Percentiles rank a stretch among this genome's conserved stretches.
phyloP scores from a whole-genome alignment of 345 rosid genomes.

The Pistacia vera region DNA sequence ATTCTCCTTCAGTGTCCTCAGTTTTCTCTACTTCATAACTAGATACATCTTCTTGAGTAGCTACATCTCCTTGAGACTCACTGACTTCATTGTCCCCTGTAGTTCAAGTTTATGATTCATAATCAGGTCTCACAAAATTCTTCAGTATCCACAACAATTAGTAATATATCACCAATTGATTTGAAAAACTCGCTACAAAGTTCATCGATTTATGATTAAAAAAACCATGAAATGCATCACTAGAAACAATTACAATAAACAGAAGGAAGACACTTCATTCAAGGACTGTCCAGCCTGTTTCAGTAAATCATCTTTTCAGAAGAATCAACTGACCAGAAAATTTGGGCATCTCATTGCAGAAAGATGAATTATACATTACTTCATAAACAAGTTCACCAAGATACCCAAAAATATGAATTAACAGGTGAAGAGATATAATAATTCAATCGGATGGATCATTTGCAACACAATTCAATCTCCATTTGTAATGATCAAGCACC shows the following conservation, averaged over 20 bases:
- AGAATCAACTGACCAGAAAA: not conserved
- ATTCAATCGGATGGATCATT: too few relatives aligned
- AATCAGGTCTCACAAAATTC: conserved; percentile 9
- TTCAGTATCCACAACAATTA: conserved; percentile 1
- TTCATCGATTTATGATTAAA: not conserved
- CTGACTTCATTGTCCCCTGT: conserved; percentile 39
- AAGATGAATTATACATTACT: too few relatives aligned
- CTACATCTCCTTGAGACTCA: conserved; percentile 27
- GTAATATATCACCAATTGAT: not conserved
- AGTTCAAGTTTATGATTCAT: conserved; percentile 8
- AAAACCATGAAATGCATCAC: not conserved
- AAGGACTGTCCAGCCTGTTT: not conserved
- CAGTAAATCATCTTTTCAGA: not conserved
- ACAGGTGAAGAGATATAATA: too few relatives aligned
- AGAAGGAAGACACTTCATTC: not conserved
- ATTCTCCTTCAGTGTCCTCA: conserved; percentile 32
- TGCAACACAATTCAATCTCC: not conserved
- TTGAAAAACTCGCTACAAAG: too few relatives aligned
- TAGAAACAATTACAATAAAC: not conserved
- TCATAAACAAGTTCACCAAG: too few relatives aligned
- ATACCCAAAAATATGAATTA: too few relatives aligned
- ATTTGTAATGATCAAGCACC: not conserved
- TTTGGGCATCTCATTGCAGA: too few relatives aligned
- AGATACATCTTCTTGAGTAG: not conserved
- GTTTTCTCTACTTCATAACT: conserved; percentile 34